Base-by-base conservation (phyloP, 139 green algal genomes). In the Micromonas commoda region DNA sequence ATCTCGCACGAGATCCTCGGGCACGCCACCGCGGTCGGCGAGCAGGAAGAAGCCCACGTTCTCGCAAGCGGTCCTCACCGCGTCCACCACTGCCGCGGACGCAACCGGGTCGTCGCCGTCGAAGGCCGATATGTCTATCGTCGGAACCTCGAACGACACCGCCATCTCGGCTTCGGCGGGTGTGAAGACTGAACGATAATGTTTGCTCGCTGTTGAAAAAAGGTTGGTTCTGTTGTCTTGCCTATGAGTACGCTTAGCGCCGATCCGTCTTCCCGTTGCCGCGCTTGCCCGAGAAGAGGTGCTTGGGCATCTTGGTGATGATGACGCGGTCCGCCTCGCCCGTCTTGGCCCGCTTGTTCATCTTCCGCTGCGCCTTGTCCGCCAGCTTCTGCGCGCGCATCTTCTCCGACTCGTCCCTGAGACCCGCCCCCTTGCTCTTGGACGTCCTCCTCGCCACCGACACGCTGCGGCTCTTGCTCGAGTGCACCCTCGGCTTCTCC, bases 231-330 rank as follows among this genome's bases (percentile, higher is more conserved):
- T 57, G 9, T 16, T 57, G 9, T 9, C 16, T 57, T 16, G 9
- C 45, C 45, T n/a, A n/a, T n/a, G n/a, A n/a, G n/a, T n/a, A n/a
- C 5, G 2, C 24, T 69, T 88, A 96, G 37, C 91, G 85, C 60
- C 92, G 72, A 68, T 96, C 89, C 3, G 87, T 93, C 81, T 91
- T 94, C 33, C 92, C 92, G 9, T 81, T 88, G 3, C 87, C 87
- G 1, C 90, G 81, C 79, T 97, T 98, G 28, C 94, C 95, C 28
- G 80, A 89, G 82, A 98, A 94, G 54, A 99, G 83, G 76, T 99
- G 95, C 92, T 99, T 99, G 54, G 96, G 96, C 86, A 92, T 96
- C 81, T 91, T 93, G 70, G 89, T 96, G 65, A 64, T 87, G 80
- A 97, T 96, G 57, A 84, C 81, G 23, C 87, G 65, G 80, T 91